Percentiles rank a stretch among this genome's conserved stretches.
Evolutionary conservation across 129 eudicot genomes (phyloP).

Genomic region (Artemisia argyi): DNA sequence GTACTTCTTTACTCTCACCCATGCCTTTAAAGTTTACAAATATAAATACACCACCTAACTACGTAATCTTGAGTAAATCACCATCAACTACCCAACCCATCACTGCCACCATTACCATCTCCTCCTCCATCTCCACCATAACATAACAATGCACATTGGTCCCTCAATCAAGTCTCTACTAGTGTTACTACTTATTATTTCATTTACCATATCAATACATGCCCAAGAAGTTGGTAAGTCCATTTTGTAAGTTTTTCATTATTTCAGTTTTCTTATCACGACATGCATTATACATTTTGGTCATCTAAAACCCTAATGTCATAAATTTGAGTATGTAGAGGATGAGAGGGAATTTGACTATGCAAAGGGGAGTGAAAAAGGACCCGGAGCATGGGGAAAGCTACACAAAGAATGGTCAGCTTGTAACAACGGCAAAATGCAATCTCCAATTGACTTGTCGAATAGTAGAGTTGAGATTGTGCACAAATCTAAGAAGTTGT

Average conservation of each 20-base stretch:
- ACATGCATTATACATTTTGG: too few relatives aligned
- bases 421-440: slow-evolving; percentile 55
- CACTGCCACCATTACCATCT: neutral
- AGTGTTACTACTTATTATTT: slow-evolving; percentile 18
- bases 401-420: slow-evolving; percentile 58
- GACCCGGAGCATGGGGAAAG: slow-evolving; percentile 58
- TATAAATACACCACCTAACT: neutral
- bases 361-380: slow-evolving; percentile 29
- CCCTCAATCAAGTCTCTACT: slow-evolving; percentile 12
- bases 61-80: slow-evolving; percentile 11
- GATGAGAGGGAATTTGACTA: slow-evolving; percentile 60
- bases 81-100: neutral
- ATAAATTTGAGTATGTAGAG: slow-evolving; percentile 35
- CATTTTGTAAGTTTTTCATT: neutral
- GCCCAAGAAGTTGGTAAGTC: slow-evolving; percentile 67
- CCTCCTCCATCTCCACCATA: slow-evolving; percentile 3
- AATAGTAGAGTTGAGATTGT: slow-evolving; percentile 26
- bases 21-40: slow-evolving; percentile 17
- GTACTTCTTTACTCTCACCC: neutral
- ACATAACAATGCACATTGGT: slow-evolving; percentile 23
- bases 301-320: neutral
- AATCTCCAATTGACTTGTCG: slow-evolving; percentile 58
- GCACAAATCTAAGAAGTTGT: slow-evolving; percentile 26
- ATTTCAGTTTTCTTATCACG: neutral
- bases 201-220: slow-evolving; percentile 25